Evolutionary conservation across 805 yeast species (phyloP).

Genomic region (Saccharomycopsis vini): DNA sequence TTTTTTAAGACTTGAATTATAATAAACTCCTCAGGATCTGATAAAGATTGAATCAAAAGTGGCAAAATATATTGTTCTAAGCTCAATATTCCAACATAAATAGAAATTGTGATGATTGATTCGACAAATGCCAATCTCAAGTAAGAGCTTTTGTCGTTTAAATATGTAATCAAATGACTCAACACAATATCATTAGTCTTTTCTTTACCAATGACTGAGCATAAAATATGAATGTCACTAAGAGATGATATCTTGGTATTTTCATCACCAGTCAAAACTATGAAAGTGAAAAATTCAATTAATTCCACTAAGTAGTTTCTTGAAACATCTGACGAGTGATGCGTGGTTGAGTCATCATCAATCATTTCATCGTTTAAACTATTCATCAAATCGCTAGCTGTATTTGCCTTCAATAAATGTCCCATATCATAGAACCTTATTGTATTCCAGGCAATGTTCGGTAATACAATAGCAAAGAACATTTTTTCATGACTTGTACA

Average conservation of each 20-base stretch:
- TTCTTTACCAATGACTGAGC: conserved; percentile 77
- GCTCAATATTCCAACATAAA: conserved; percentile 72
- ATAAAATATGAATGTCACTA: conserved; percentile 62
- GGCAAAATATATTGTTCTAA: conserved; percentile 87
- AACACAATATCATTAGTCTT: conserved; percentile 81
- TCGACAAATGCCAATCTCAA: conserved; percentile 65
- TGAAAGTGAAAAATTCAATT: conserved; percentile 58
- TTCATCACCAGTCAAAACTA: conserved; percentile 60
- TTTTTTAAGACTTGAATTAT: conserved; percentile 58
- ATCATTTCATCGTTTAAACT: not conserved
- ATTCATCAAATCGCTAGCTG: not conserved
- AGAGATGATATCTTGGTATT: conserved; percentile 64
- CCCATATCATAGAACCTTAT: conserved; percentile 56
- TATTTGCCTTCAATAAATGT: conserved; percentile 32
- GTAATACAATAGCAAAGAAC: conserved; percentile 64
- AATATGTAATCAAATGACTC: conserved; percentile 84
- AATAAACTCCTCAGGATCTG: conserved; percentile 78
- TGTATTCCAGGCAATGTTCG: conserved; percentile 60
- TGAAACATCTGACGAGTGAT: conserved; percentile 21
- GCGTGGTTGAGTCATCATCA: not conserved
- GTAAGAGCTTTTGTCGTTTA: conserved; percentile 67
- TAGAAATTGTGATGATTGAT: conserved; percentile 63
- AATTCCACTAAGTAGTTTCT: conserved; percentile 39
- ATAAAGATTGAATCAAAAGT: conserved; percentile 67
- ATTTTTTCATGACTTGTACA: conserved; percentile 43